Evolutionary conservation across 75 land plant species (phyloP).

Genomic region (Picea glauca): DNA sequence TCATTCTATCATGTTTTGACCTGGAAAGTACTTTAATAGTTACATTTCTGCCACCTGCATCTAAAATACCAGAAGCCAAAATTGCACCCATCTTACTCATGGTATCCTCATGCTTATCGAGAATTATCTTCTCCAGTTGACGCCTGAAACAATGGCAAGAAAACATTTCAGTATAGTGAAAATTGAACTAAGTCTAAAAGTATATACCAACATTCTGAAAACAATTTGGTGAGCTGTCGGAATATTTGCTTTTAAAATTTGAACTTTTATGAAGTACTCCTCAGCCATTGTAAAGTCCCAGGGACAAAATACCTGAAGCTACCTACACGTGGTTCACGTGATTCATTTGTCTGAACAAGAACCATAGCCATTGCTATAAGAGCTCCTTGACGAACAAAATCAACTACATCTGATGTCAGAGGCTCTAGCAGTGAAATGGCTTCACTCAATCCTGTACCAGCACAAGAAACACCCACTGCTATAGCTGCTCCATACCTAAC

Average conservation of each 20-base stretch:
- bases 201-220: background rate
- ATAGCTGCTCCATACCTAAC: conserved; percentile 53
- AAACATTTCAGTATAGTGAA: background rate
- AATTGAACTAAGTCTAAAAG: background rate
- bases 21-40: conserved; percentile 45
- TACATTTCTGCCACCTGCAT: conserved; percentile 54
- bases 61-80: conserved; percentile 44
- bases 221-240: background rate
- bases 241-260: background rate
- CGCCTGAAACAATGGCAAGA: conserved; percentile 20
- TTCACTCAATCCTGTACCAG: conserved; percentile 46
- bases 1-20: conserved; percentile 48
- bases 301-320: conserved; percentile 23
- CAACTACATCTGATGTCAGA: conserved; percentile 50
- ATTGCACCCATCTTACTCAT: conserved; percentile 66
- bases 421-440: conserved; percentile 52
- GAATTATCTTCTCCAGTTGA: conserved; percentile 50
- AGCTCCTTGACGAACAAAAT: conserved; percentile 55
- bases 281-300: background rate
- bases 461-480: conserved; percentile 56
- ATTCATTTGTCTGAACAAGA: conserved; percentile 43
- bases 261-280: background rate
- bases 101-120: conserved; percentile 53
- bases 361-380: conserved; percentile 60
- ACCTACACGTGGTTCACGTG: conserved; percentile 44